A percentile compares a stretch with the other conserved stretches of the same genome.
These are phyloP conservation scores for Apiotrichum brassicae DNA, from an alignment of 1,284 basidiomycete genomes.

Conservation along the genomic window DNA sequence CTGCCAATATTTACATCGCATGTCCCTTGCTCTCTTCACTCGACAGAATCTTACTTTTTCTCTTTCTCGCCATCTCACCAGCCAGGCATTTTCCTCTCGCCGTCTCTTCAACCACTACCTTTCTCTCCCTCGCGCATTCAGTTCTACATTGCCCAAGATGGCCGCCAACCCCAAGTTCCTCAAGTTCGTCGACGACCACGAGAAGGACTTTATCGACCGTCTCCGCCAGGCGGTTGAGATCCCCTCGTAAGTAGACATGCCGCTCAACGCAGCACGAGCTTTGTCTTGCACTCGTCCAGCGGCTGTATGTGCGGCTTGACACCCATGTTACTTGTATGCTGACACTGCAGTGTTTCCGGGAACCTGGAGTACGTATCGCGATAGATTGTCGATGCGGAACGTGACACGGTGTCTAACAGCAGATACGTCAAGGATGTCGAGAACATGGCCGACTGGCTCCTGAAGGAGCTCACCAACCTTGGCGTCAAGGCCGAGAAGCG, in stretches of 20 bases:
- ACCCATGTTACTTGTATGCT: too few relatives aligned
- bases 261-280: too few relatives aligned
- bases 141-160: conserved; percentile 20
- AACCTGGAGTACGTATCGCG: conserved; percentile 37
- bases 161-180: conserved; percentile 52
- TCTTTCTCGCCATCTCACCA: too few relatives aligned
- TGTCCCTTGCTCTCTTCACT: too few relatives aligned
- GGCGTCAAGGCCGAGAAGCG: conserved; percentile 68
- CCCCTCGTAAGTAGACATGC: conserved; percentile 66
- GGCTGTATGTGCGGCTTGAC: too few relatives aligned
- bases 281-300: too few relatives aligned
- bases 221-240: conserved; percentile 80
- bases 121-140: not conserved
- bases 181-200: conserved; percentile 63
- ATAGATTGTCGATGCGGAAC: not conserved
- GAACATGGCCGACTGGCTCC: conserved; percentile 74
- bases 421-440: conserved; percentile 67
- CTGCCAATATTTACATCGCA: too few relatives aligned
- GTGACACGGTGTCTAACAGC: conserved; percentile 25
- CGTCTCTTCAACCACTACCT: too few relatives aligned
- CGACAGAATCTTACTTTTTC: too few relatives aligned
- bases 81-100: too few relatives aligned
- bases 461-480: conserved; percentile 62
- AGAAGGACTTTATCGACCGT: conserved; percentile 66
- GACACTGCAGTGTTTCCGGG: conserved; percentile 43